Base-by-base conservation (phyloP, 768 basidiomycete genomes). In the Pleurotus tuoliensis region DNA sequence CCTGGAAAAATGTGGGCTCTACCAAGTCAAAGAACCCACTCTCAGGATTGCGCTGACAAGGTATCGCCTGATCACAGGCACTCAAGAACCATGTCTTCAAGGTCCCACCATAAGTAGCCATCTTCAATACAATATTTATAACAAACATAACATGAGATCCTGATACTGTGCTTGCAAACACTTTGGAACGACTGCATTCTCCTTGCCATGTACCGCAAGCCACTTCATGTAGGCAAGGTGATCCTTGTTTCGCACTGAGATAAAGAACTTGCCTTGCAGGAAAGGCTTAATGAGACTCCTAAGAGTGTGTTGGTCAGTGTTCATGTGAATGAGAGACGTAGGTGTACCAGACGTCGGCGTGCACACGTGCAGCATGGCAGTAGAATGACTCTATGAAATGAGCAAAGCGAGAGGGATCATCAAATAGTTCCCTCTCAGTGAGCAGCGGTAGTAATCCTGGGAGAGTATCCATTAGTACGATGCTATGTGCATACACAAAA, bases 381-480 rank as follows among this genome's bases (percentile, higher is more conserved):
- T 47, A 58, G 22, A 46, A 55, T 39, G 58, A 53, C 53, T 55
- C 52, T 15, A 40, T 8, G n/a, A 58, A 43, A 7, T 46, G 58
- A 3, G 58, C 52, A 25, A 58, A 47, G 22, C 58, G 58, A 16
- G 55, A 45, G 6, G 58, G 58, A 27, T 45, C 37, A 50, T 58
- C 58, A 30, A 58, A 58, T 9, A 58, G 20, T 48, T 58, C 58
- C 7, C 43, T 48, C 37, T 58, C 58, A 5, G 53, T 47, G n/a
- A 58, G 58, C 38, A 58, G 39, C 2, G 47, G 53, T 11, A 53
- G 44, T 13, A 57, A 11, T 30, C 56, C 52, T 57, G 24, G 12
- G 30, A 24, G 24, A 41, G 7, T 8, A 7, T 25, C 30, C 27
- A 47, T 12, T 38, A 50, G 34, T 12, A 13, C 8, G 11, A 4